Conservation (phyloP, 306 rosid genomes). For the Comarum palustre region DNA sequence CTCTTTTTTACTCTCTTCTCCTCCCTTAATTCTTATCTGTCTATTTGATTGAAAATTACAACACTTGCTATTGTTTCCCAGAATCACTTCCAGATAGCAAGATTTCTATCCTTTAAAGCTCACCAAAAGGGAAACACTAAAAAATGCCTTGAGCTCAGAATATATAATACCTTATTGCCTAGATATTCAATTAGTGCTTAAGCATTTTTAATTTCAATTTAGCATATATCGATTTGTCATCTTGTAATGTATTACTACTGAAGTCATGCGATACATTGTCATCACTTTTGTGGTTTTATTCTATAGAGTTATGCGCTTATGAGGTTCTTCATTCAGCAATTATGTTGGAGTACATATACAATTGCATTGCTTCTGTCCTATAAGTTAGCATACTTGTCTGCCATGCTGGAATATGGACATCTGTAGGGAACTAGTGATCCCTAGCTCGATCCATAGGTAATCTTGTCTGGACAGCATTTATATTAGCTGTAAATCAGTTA, state of each 20-base stretch:
- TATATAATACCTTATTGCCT: not conserved
- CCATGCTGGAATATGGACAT: not conserved
- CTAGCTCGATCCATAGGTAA: not conserved
- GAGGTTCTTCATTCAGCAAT: not conserved
- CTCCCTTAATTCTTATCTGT: not conserved
- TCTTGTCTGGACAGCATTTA: not conserved
- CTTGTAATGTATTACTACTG: not conserved
- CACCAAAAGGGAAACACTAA: not conserved
- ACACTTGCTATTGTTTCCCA: not conserved
- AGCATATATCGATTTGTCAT: not conserved
- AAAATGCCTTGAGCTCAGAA: not conserved
- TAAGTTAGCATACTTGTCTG: not conserved
- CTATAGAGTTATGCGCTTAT: not conserved
- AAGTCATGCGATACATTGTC: not conserved
- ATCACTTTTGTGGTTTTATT: not conserved
- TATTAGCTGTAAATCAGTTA: not conserved
- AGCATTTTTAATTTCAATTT: not conserved
- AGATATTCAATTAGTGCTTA: not conserved
- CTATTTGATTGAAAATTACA: not conserved
- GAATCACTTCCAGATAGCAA: not conserved
- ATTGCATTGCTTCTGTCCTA: not conserved
- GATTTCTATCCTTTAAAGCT: not conserved
- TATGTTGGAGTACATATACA: not conserved
- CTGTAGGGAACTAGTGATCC: not conserved
- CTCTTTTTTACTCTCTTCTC: not conserved